phyloP scores from a whole-genome alignment of 2,329 filamentous ascomycete species.

The Colletotrichum tamarilloi region DNA sequence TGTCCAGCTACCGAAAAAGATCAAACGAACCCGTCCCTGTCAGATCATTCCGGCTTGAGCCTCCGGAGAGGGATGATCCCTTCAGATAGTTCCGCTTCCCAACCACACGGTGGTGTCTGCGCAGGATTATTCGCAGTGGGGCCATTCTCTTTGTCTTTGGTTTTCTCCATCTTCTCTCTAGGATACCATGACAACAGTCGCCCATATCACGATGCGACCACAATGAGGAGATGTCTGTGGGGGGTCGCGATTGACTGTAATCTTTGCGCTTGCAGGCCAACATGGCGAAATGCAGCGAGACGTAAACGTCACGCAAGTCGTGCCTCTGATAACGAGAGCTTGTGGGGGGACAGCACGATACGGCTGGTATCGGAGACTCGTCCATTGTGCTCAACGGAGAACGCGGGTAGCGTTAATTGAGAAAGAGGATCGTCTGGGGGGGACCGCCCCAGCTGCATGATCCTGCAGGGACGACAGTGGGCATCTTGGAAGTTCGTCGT shows the following conservation, averaged over 20 bases:
- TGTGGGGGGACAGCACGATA: neutral
- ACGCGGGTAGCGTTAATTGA: conserved; percentile 16
- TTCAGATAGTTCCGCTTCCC: neutral
- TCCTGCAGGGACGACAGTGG: conserved; percentile 18
- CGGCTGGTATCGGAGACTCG: neutral
- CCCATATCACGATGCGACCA: neutral
- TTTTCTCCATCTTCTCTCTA: neutral
- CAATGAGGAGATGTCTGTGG: conserved; percentile 19
- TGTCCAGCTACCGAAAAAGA: conserved; percentile 10
- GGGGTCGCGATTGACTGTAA: neutral
- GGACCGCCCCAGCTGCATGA: conserved; percentile 2
- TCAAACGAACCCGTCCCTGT: conserved; percentile 17
- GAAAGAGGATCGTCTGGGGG: conserved; percentile 7
- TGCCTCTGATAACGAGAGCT: neutral
- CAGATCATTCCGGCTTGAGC: conserved; percentile 10
- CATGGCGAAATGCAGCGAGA: neutral
- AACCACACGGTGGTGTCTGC: neutral
- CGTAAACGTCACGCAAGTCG: conserved; percentile 13
- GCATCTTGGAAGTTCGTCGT: conserved; percentile 8
- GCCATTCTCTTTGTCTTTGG: neutral
- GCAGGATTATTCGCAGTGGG: neutral
- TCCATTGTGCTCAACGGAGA: conserved; percentile 1
- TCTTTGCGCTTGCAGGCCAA: neutral
- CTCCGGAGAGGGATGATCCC: conserved; percentile 16
- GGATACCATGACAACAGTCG: conserved; percentile 5